Evolutionary conservation across 176 grass and related monocot species (phyloP).

Genomic region (Elymus sibiricus): DNA sequence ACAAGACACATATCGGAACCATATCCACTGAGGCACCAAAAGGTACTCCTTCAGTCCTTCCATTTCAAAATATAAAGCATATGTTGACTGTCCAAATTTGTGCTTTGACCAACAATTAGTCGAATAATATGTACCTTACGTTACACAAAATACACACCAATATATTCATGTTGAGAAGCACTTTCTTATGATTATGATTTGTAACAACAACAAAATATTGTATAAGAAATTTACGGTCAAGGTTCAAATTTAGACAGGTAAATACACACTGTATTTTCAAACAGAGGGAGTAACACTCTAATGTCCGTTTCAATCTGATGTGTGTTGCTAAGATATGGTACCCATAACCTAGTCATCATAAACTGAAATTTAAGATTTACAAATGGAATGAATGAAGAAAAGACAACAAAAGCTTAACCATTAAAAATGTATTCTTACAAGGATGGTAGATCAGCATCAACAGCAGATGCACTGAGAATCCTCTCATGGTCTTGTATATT

Average conservation of each 20-base stretch:
- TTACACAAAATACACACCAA: not conserved
- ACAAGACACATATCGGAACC: not conserved
- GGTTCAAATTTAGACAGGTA: not conserved
- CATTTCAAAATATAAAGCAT: not conserved
- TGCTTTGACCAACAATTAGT: not conserved
- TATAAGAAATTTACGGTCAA: not conserved
- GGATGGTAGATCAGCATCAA: conserved; percentile 80
- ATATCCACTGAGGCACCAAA: conserved; percentile 8
- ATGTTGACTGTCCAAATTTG: not conserved
- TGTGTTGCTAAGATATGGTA: not conserved
- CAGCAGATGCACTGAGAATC: conserved; percentile 65
- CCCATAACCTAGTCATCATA: not conserved
- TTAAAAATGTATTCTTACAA: conserved; percentile 49
- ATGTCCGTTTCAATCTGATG: not conserved
- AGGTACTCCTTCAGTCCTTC: not conserved
- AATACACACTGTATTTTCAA: not conserved
- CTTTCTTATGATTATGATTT: not conserved
- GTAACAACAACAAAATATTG: not conserved
- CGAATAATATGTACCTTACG: not conserved
- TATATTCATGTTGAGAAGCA: not conserved
- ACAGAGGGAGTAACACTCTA: not conserved
- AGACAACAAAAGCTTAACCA: not conserved
- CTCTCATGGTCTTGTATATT: conserved; percentile 80
- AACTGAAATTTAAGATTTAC: conserved; percentile 18
- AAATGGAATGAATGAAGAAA: not conserved